These are phyloP conservation scores for Lumnitzera racemosa DNA, from an alignment of 345 rosid genomes.

Conservation along the genomic window DNA sequence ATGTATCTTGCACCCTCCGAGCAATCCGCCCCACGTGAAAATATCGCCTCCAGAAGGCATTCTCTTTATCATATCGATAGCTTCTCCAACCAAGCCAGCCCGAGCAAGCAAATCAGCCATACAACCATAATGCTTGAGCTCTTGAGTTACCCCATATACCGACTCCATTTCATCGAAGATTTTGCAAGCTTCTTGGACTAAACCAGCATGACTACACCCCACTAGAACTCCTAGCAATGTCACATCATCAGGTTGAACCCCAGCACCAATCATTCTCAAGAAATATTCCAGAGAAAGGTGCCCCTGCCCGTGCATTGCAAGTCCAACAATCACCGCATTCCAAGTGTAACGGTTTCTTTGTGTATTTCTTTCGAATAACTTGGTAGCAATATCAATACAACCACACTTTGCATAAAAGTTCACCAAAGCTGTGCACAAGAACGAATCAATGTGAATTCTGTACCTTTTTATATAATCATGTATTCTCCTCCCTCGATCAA, in stretches of 20 bases:
- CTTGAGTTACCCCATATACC: constrained; percentile 30
- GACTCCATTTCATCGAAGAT: constrained; percentile 51
- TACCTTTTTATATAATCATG: constrained; percentile 30
- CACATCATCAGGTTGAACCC: constrained; percentile 51
- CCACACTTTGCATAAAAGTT: constrained; percentile 70
- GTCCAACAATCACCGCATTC: constrained; percentile 70
- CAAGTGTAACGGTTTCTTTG: constrained; percentile 46
- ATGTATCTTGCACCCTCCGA: constrained; percentile 71
- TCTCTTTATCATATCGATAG: constrained; percentile 40
- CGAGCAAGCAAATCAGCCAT: constrained; percentile 74
- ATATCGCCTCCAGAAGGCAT: constrained; percentile 54
- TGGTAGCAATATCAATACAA: constrained; percentile 33
- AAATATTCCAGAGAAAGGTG: constrained; percentile 35
- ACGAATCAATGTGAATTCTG: constrained; percentile 36
- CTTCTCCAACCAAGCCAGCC: constrained; percentile 60
- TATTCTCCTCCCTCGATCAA: constrained; percentile 45
- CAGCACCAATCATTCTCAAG: constrained; percentile 35
- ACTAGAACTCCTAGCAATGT: constrained; percentile 52
- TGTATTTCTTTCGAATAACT: constrained; percentile 33
- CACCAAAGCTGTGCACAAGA: constrained; percentile 58
- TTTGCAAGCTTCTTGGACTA: constrained; percentile 48
- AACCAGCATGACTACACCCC: constrained; percentile 73
- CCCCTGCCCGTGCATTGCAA: constrained; percentile 61
- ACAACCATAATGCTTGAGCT: constrained; percentile 67
- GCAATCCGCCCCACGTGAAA: constrained; percentile 66